Base-by-base conservation (phyloP, 2,329 filamentous ascomycete species). In the Exophiala sideris region DNA sequence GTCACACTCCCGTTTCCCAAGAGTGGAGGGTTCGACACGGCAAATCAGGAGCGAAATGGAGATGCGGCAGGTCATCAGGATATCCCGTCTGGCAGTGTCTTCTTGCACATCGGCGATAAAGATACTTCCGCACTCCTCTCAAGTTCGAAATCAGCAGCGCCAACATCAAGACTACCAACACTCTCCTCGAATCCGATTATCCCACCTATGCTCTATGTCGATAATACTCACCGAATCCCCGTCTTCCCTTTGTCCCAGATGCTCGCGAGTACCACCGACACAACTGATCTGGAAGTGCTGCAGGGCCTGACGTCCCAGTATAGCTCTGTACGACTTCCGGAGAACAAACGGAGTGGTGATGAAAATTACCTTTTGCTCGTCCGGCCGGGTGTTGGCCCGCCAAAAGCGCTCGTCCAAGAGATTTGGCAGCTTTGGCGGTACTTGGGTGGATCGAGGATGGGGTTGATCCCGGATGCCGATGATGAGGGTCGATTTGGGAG, bases 391-490 rank as follows among this genome's bases (percentile, higher is more conserved):
- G 38, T 53, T 5, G 55, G 55, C 8, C 47, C 45, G 5, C 35
- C 51, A 3, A 45, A 36, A 14, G 24, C 45, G 10, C 32, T 64
- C 10, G 38, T 62, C 35, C 39, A 46, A 32, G 60, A 64, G 41
- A 35, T 62, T 14, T 64, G 62, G 62, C 52, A 52, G 24, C 47
- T 64, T 12, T 64, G 62, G 62, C 56, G 57, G 5, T 62, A 62
- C 45, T 21, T 64, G 8, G 62, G 59, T 32, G 62, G 62, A 7
- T 24, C 16, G 39, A 34, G 48, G 35, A 42, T 50, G 41, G 48
- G 46, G 29, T 24, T 44, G 41, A 24, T 44, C 8, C 14, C 9
- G 7, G 41, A 44, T 24, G 18, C 20, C 7, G 41, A 44, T 2
- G 29, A 8, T 2, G 41, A 44, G 41, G 16, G 39, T 41, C 21